Conservation (phyloP, 2,329 filamentous ascomycete genomes). For the Trichoderma guizhouense region DNA sequence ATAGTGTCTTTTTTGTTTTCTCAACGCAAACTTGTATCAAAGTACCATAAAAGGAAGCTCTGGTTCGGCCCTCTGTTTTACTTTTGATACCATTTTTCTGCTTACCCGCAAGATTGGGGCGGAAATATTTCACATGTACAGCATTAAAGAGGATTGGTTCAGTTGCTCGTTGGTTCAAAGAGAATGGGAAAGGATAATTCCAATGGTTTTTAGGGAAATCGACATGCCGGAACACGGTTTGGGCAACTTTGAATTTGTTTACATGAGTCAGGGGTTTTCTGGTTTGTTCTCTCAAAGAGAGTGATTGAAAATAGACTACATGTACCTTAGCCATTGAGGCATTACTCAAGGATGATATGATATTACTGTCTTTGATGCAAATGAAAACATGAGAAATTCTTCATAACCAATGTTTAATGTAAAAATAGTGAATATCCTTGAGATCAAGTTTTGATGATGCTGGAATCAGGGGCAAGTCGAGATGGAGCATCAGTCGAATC, state of each 20-base stretch:
- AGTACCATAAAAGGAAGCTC: neutral
- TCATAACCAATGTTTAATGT: neutral
- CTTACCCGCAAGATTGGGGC: neutral
- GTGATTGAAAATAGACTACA: conserved; percentile 12
- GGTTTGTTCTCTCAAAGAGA: conserved; percentile 10
- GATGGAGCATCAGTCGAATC: neutral
- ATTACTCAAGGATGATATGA: neutral
- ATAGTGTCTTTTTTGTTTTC: neutral
- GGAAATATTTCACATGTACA: conserved; percentile 1
- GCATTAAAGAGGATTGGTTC: conserved; percentile 16
- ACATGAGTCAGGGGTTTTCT: conserved; percentile 11
- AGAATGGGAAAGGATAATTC: conserved; percentile 15
- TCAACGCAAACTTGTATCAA: neutral
- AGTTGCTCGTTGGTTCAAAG: conserved; percentile 16
- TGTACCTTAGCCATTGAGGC: conserved; percentile 1
- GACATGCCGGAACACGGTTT: neutral
- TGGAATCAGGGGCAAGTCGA: neutral
- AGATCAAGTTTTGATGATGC: neutral
- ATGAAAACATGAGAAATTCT: neutral
- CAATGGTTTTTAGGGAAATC: conserved; percentile 9
- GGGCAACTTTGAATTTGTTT: conserved; percentile 15
- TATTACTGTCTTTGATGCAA: neutral
- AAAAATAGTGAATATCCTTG: neutral
- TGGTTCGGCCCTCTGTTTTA: neutral
- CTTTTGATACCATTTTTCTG: conserved; percentile 9